Percentiles rank a stretch among this genome's conserved stretches.
Evolutionary conservation across 768 basidiomycete genomes (phyloP).

Genomic region (Hypholoma fasciculare): DNA sequence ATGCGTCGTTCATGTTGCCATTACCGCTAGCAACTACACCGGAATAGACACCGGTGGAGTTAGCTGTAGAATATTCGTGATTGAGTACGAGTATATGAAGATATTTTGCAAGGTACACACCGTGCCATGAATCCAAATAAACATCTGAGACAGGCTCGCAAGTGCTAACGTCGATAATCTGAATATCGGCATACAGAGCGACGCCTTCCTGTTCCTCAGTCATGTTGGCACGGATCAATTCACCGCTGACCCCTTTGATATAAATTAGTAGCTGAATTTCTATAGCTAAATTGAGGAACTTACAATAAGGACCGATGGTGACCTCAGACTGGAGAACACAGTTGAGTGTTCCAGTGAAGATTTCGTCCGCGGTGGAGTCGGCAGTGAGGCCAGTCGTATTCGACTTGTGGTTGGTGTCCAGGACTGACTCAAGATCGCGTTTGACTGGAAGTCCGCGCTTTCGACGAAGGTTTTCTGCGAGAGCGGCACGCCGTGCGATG

Average conservation of each 20-base stretch:
- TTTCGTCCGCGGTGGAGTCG: neutral
- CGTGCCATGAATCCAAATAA: constrained; percentile 5
- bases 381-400: constrained; percentile 8
- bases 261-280: neutral
- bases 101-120: neutral
- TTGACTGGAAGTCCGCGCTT: constrained; percentile 7
- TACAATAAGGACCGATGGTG: constrained; percentile 10
- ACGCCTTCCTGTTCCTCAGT: constrained; percentile 6
- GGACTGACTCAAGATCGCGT: constrained; percentile 5
- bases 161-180: constrained; percentile 9
- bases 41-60: constrained; percentile 10
- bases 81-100: neutral
- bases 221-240: constrained; percentile 9
- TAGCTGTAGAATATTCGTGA: neutral
- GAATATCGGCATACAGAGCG: neutral
- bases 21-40: constrained; percentile 4
- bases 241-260: constrained; percentile 2
- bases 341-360: constrained; percentile 11
- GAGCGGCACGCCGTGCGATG: constrained; percentile 7
- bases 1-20: neutral
- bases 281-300: neutral
- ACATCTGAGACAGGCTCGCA: constrained; percentile 4
- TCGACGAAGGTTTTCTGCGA: constrained; percentile 7
- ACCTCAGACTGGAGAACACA: constrained; percentile 11
- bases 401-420: constrained; percentile 10